These are phyloP conservation scores for Phialophora expanda DNA, from an alignment of 2,329 filamentous ascomycete species.

Conservation along the genomic window DNA sequence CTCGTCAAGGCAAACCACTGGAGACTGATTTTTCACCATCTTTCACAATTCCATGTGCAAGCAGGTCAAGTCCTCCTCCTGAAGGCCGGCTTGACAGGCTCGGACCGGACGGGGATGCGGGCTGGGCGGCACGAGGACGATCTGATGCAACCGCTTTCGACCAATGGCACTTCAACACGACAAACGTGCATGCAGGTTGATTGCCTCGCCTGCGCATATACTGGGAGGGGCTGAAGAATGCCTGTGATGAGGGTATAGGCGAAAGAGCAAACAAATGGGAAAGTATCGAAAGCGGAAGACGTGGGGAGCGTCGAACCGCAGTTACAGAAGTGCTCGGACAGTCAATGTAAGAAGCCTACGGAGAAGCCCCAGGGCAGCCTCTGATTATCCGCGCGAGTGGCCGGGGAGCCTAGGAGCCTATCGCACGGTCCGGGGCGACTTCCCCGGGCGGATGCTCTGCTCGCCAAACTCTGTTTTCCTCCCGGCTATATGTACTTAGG, in stretches of 20 bases:
- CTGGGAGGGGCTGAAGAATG: not conserved
- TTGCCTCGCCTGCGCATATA: not conserved
- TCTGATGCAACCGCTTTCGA: not conserved
- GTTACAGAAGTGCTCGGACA: no score
- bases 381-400: not conserved
- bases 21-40: not conserved
- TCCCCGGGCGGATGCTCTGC: not conserved
- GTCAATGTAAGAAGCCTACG: not conserved
- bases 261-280: not conserved
- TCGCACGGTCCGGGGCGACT: not conserved
- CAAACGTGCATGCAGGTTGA: not conserved
- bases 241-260: not conserved
- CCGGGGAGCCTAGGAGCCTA: not conserved
- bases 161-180: conserved; percentile 1
- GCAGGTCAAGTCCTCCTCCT: not conserved
- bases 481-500: no score
- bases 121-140: not conserved
- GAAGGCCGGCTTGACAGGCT: not conserved
- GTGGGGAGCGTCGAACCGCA: no score
- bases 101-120: not conserved
- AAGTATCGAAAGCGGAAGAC: no score
- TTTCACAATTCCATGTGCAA: not conserved
- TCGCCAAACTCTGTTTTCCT: not conserved
- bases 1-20: not conserved
- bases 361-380: no score